These are phyloP conservation scores for Drechslera avenae DNA, from an alignment of 2,329 filamentous ascomycete genomes.

Conservation along the genomic window DNA sequence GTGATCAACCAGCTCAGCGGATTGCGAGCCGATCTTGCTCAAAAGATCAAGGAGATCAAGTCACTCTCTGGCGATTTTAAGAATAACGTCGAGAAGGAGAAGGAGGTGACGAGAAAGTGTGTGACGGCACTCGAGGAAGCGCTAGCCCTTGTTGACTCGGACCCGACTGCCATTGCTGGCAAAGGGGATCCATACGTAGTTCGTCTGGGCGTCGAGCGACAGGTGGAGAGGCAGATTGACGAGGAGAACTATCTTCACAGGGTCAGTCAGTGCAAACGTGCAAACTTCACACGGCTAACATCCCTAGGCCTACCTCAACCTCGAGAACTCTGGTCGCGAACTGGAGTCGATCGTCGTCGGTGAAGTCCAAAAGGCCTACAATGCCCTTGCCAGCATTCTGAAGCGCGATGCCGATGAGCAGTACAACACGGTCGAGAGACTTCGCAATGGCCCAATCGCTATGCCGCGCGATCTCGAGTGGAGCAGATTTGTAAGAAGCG, in stretches of 20 bases:
- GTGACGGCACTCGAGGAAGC: conserved; percentile 83
- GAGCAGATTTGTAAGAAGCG: conserved; percentile 77
- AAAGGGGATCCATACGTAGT: conserved; percentile 93
- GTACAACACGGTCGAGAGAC: conserved; percentile 76
- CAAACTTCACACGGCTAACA: conserved; percentile 16
- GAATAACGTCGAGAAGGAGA: conserved; percentile 94
- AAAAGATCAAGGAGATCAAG: conserved; percentile 99
- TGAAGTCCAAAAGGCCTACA: conserved; percentile 98
- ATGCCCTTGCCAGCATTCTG: conserved; percentile 86
- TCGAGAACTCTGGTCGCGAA: conserved; percentile 92
- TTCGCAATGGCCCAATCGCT: conserved; percentile 82
- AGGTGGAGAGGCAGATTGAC: conserved; percentile 89
- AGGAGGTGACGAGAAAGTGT: conserved; percentile 79
- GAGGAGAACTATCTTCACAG: conserved; percentile 97
- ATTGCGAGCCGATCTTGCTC: conserved; percentile 82
- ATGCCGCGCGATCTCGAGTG: conserved; percentile 96
- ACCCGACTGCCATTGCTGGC: conserved; percentile 74
- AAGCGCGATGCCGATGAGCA: conserved; percentile 88
- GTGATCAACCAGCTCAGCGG: conserved; percentile 87
- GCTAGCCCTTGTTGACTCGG: conserved; percentile 77
- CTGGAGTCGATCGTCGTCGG: conserved; percentile 95
- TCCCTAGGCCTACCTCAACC: conserved; percentile 82
- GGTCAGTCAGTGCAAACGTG: conserved; percentile 56
- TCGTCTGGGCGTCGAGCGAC: conserved; percentile 81
- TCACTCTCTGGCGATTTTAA: conserved; percentile 92